Base-by-base conservation (phyloP, 345 rosid genomes). In the Aegle marmelos region DNA sequence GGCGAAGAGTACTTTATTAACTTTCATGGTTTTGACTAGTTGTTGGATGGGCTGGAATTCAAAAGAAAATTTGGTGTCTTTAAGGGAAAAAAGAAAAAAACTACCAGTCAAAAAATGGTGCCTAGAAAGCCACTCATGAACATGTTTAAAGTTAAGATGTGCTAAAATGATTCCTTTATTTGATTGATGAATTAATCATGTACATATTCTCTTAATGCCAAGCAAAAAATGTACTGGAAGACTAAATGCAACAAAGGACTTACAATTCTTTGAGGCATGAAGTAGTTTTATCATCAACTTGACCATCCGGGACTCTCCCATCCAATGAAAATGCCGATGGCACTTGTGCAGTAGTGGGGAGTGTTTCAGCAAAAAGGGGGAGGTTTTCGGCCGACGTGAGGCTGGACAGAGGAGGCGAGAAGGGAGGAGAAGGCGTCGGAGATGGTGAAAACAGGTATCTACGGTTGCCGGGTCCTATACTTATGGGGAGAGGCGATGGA, bases 401-500 rank as follows among this genome's bases (percentile, higher is more conserved):
- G 77, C 83, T 71, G 22, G 86, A 84, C 24, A 45, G 57, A 34
- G 79, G 82, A 0, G 78, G 80, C 21, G 91, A 85, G 79, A 88
- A 88, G 11, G 90, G 91, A 22, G 92, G 92, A 6, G 92, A 84
- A 5, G 85, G 79, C 19, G 86, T 77, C 0, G 88, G 84, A 33
- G 92, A 89, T 0, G 82, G 80, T 8, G 86, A 81, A 78, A 89
- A 84, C 2, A 9, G 30, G 82, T 87, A 89, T 57, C 54, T 82
- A 5, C 68, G 86, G 59, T 87, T 79, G 72, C 88, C 90, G 16
- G 92, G 87, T 19, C 92, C 90, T 0, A 83, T 80, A 62, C 92
- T 89, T n/a, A 85, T 7, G 10, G 92, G 92, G 1, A 87, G 90
- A 53, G 92, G 92, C n/a, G 92, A 87, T 17, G 91, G 89, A 8